Evolutionary conservation across 345 rosid genomes (phyloP).

Genomic region (Anacardium occidentale): DNA sequence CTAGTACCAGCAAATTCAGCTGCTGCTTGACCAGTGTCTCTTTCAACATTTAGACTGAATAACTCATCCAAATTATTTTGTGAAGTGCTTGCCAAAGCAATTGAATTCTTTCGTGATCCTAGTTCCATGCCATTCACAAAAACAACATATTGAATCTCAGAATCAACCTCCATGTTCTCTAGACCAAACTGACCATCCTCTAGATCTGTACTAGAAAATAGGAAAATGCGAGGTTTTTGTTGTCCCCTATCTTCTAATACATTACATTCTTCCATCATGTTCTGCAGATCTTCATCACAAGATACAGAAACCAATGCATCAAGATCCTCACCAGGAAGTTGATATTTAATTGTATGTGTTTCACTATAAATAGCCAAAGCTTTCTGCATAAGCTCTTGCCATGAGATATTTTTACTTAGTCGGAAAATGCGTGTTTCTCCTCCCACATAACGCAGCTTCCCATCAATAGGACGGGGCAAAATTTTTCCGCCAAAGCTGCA

Average conservation of each 20-base stretch:
- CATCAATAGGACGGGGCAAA: slow-evolving; percentile 69
- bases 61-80: slow-evolving; percentile 56
- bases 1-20: slow-evolving; percentile 28
- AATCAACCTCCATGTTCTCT: slow-evolving; percentile 47
- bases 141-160: slow-evolving; percentile 60
- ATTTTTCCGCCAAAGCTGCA: slow-evolving; percentile 80
- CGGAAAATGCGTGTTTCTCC: slow-evolving; percentile 64
- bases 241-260: slow-evolving; percentile 47
- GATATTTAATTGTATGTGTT: slow-evolving; percentile 58
- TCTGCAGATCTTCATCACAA: slow-evolving; percentile 67
- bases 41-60: slow-evolving; percentile 37
- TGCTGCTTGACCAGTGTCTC: slow-evolving; percentile 35
- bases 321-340: slow-evolving; percentile 82
- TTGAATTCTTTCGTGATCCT: slow-evolving; percentile 51
- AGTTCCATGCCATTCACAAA: slow-evolving; percentile 70
- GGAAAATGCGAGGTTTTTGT: slow-evolving; percentile 63
- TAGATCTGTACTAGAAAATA: slow-evolving; percentile 54
- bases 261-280: slow-evolving; percentile 81
- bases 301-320: slow-evolving; percentile 82
- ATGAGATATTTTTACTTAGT: slow-evolving; percentile 51
- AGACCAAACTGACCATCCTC: slow-evolving; percentile 58
- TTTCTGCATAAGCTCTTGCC: slow-evolving; percentile 56
- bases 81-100: slow-evolving; percentile 41
- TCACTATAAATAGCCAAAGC: slow-evolving; percentile 43
- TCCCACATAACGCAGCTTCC: slow-evolving; percentile 70